Base-by-base conservation (phyloP, 2,329 filamentous ascomycete species). In the Exophiala lecanii-corni region DNA sequence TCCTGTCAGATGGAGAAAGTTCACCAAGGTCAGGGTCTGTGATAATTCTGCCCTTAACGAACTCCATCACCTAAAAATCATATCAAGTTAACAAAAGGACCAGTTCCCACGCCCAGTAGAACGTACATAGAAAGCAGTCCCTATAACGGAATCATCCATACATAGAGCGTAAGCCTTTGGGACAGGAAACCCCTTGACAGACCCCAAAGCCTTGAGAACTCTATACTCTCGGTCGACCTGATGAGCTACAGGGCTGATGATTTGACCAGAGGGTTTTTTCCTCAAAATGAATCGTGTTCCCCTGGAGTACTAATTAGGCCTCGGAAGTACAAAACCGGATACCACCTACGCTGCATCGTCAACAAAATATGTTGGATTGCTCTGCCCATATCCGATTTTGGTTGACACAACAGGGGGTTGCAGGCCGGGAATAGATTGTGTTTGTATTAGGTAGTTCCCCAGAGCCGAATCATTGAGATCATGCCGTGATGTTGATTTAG, bases 151-250 rank as follows among this genome's bases (percentile, higher is more conserved):
- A 13, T 72, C 65, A 64, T 94, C 86, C 62, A 88, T 81, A 67
- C 87, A 94, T 18, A 94, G 75, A 58, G 79, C 81, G 64, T 84
- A 81, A 16, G 84, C 77, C 60, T 74, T 79, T 3, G 87, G 87
- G 0, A 91, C 84, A 0, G 86, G 83, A 10, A 92, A 85, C 4
- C 45, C 45, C 59, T 82, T 77, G 16, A 84, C 87, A 39, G 64
- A 71, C 55, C 77, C 76, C 19, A 94, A 74, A 5, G 87, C 86
- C 59, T 84, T 77, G 59, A 94, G 81, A 59, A 94, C 81, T 55
- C 82, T 79, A 70, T 88, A 87, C 65, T 94, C 87, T 57, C 87
- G 83, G 71, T 94, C 88, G 59, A 94, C 86, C 64, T 89, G 84
- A 71, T 94, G 88, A 13, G 87, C 88, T 2, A 87, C 86, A 67